Base-by-base conservation (phyloP, 768 basidiomycete species). In the Trametes cinnabarina region DNA sequence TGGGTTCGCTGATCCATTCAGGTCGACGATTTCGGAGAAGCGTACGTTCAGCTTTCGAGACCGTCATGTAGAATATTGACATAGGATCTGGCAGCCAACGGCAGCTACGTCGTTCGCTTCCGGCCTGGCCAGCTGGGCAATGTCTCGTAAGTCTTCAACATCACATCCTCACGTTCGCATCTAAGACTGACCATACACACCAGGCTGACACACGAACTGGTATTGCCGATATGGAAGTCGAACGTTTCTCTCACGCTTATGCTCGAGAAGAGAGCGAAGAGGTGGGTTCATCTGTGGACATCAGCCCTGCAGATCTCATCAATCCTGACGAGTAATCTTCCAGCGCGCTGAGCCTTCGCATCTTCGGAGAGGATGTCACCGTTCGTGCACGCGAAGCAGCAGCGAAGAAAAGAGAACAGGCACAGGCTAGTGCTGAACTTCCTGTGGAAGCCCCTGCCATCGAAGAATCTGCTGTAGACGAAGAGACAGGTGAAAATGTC, bases 261-360 rank as follows among this genome's bases (percentile, higher is more conserved):
- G 93, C 85, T 97, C 52, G 94, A 98, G 74, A 99, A 98, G 73
- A 90, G 90, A 68, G 92, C 94, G 23, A 98, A 98, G 74, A 92
- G 89, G 95, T 59, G 35, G 23, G 35, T 42, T 4, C 46, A 11
- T 12, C 19, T 40, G 49, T 32, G n/a, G n/a, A n/a, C 58, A 35
- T 50, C 39, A 47, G 47, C 49, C 19, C n/a, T 10, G 10, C 47
- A 23, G 42, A 19, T 15, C 11, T 26, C 11, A 23, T 17, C 11
- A 7, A 11, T 8, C 26, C 40, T 48, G 37, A 46, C 19, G 32
- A 22, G 23, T 5, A 3, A 8, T 32, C 14, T 9, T 51, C 3
- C 60, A 98, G 95, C 66, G 94, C 93, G 2, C 75, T 98, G 59
- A 94, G 92, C 57, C 74, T 94, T 46, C 86, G 94, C 2, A 76